Evolutionary conservation across 305 asterid species (phyloP), one percentile per base, ranked within the genome.

Genomic region (Solanum hybrid): DNA sequence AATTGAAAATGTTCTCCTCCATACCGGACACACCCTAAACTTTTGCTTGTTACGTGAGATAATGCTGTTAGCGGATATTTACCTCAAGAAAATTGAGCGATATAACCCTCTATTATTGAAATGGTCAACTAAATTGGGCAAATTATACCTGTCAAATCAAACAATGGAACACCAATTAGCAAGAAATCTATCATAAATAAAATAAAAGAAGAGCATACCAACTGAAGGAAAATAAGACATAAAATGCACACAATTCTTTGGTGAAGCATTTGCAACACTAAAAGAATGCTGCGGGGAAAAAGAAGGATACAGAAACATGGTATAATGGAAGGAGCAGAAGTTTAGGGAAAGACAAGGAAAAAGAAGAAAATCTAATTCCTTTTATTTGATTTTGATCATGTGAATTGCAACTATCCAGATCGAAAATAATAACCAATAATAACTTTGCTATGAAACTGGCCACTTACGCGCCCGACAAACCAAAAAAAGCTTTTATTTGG

Each of bases 381-480:
- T 57, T 11, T 85, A 22, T 33, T 12, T 3, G 14, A 57, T 85
- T 61, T 61, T 34, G 31, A 85, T 31, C 88, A 51, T 33, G 33
- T 57, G 51, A 74, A 85, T 57, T 57, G 51, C 5, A 61, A 61
- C 34, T 22, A 33, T 37, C 84, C 87, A 78, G 86, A 94, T 92
- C 11, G 39, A 20, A 88, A 26, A 24, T 26, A 89, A 85, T 76
- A 31, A 64, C 26, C 76, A 37, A 29, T 46, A 87, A 81, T 79
- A 73, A 42, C 67, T 76, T 75, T 11, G 24, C 77, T 33, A 61
- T 7, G 8, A 22, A 57, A 22, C 67, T 79, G 78, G 37, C 85
- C 33, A 91, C 98, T 92, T 94, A 97, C 99, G 95, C 99, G 92
- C 99, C 99, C 8, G 99, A 98, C 91, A 97, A 91, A 91, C 99